phyloP scores from a whole-genome alignment of 116 monocot species.

The Iris pallida region DNA sequence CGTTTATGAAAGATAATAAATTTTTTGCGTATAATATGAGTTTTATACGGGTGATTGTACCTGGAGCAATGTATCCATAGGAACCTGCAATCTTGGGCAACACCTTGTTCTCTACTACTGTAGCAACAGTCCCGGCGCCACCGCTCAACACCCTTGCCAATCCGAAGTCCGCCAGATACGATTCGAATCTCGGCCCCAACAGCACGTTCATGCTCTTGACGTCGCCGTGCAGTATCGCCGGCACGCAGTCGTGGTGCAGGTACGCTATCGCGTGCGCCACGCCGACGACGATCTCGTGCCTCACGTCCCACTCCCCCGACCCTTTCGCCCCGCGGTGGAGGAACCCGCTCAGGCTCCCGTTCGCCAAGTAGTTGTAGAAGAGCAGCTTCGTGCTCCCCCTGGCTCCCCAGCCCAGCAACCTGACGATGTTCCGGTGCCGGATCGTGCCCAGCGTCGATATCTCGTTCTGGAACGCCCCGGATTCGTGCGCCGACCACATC shows the following conservation, averaged over 20 bases:
- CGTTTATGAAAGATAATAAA: too few relatives aligned
- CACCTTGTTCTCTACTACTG: slow-evolving; percentile 11
- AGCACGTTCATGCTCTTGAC: slow-evolving; percentile 94
- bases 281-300: slow-evolving; percentile 69
- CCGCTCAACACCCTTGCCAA: slow-evolving; percentile 41
- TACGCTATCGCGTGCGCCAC: slow-evolving; percentile 85
- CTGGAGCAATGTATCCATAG: slow-evolving; percentile 94
- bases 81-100: slow-evolving; percentile 59
- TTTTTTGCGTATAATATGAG: too few relatives aligned
- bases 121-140: neutral
- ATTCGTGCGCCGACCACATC: slow-evolving; percentile 61
- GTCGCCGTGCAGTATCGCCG: slow-evolving; percentile 84
- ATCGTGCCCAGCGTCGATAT: slow-evolving; percentile 71
- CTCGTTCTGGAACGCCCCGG: slow-evolving; percentile 59
- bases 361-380: slow-evolving; percentile 75
- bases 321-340: slow-evolving; percentile 52
- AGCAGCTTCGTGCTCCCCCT: slow-evolving; percentile 56
- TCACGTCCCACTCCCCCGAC: slow-evolving; percentile 66
- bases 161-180: slow-evolving; percentile 90
- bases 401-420: slow-evolving; percentile 69
- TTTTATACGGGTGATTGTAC: too few relatives aligned
- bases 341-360: slow-evolving; percentile 72
- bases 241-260: slow-evolving; percentile 95
- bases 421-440: slow-evolving; percentile 83
- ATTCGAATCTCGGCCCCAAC: slow-evolving; percentile 62